These are phyloP conservation scores for Nymphaea colorata DNA, from an alignment of 164 flowering plant species.

Conservation along the genomic window DNA sequence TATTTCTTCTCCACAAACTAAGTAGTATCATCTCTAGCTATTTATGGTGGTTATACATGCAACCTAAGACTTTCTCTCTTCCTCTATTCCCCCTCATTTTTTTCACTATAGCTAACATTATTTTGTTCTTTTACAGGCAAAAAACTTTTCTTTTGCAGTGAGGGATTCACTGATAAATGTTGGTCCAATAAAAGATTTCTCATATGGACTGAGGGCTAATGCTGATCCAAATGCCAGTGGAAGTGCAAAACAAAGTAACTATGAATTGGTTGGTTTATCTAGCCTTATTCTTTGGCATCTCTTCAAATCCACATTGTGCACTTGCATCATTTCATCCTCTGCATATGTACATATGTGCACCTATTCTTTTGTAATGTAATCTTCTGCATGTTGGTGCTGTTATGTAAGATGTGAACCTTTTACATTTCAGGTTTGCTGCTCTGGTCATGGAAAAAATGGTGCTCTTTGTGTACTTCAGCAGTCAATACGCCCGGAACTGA, in stretches of 20 bases:
- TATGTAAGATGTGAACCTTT: too few relatives aligned
- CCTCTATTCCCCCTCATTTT: too few relatives aligned
- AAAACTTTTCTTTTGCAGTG: slow-evolving; percentile 77
- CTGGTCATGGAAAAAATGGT: slow-evolving; percentile 99
- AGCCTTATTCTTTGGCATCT: not conserved
- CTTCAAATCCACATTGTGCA: not conserved
- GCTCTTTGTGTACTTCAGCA: slow-evolving; percentile 80
- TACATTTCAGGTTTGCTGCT: slow-evolving; percentile 77
- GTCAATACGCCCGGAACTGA: slow-evolving; percentile 91
- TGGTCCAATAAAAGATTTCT: slow-evolving; percentile 93
- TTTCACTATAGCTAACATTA: too few relatives aligned
- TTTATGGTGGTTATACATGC: too few relatives aligned
- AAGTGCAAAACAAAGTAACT: slow-evolving; percentile 90
- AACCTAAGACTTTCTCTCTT: too few relatives aligned
- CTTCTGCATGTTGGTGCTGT: too few relatives aligned
- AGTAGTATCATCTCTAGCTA: too few relatives aligned
- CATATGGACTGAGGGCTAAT: slow-evolving; percentile 86
- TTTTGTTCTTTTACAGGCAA: slow-evolving; percentile 36
- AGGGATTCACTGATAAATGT: slow-evolving; percentile 88
- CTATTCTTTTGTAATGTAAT: not conserved
- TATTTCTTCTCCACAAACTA: too few relatives aligned
- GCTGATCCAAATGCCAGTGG: slow-evolving; percentile 89
- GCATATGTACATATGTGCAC: not conserved
- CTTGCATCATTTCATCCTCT: not conserved
- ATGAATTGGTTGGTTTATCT: slow-evolving; percentile 64